Evolutionary conservation across 1,139 yeast genomes (phyloP).

Genomic region (Magnusiomyces ingens): DNA sequence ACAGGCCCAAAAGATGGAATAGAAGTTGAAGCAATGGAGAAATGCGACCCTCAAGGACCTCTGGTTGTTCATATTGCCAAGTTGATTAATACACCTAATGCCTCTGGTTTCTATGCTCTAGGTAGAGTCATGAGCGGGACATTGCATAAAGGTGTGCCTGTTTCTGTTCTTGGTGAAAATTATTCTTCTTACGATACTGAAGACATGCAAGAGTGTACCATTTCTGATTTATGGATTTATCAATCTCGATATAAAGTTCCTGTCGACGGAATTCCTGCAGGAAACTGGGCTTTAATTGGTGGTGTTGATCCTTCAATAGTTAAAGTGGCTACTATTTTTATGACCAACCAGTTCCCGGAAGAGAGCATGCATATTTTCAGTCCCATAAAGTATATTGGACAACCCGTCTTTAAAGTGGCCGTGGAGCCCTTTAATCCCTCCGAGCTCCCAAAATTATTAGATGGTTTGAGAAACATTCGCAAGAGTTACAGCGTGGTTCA

Average conservation of each 20-base stretch:
- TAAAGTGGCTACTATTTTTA: conserved; percentile 52
- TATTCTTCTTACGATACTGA: conserved; percentile 50
- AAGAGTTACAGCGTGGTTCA: conserved; percentile 60
- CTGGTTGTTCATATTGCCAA: conserved; percentile 57
- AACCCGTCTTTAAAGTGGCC: conserved; percentile 71
- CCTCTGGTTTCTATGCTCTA: conserved; percentile 42
- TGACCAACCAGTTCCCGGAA: conserved; percentile 26
- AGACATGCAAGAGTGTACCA: conserved; percentile 36
- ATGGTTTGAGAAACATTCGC: conserved; percentile 56
- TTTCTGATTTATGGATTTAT: conserved; percentile 50
- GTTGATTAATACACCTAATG: conserved; percentile 48
- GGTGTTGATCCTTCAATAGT: conserved; percentile 44
- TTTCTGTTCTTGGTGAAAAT: conserved; percentile 54
- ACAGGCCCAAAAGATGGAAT: conserved; percentile 27
- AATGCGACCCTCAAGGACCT: conserved; percentile 39
- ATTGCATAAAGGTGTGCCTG: conserved; percentile 41
- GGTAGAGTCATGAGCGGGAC: conserved; percentile 61
- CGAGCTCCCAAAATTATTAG: conserved; percentile 65
- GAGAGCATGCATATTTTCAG: conserved; percentile 34
- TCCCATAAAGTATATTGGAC: conserved; percentile 41
- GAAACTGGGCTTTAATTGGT: conserved; percentile 58
- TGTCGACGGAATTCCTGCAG: conserved; percentile 50
- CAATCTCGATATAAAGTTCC: conserved; percentile 67
- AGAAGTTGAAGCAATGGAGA: conserved; percentile 21
- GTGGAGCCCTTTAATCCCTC: conserved; percentile 77